Evolutionary conservation across 768 basidiomycete species (phyloP), one percentile per base, ranked within the genome.

Genomic region (Filobasidium floriforme): DNA sequence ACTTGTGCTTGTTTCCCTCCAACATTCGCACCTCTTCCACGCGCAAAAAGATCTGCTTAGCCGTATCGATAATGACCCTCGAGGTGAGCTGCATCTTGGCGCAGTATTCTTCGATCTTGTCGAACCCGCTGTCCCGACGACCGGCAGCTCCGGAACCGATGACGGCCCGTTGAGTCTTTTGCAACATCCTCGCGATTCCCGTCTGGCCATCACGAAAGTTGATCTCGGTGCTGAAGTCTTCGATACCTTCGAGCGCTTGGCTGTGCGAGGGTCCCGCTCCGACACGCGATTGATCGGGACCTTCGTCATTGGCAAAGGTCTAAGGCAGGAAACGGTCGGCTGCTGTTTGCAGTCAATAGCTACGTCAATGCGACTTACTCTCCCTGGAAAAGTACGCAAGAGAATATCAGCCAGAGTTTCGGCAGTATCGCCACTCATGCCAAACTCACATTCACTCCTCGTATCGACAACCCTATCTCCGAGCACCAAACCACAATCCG

Each of bases 241-340:
- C 93, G 73, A 91, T 88, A 44, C 92, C 92, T 78, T 97, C 92
- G 81, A 98, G 83, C 22, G 52, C 49, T 28, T 60, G 59, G 51
- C 93, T 81, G 37, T 93, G 91, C 79, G 97, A 92, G 22, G 88
- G 86, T 52, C 92, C 92, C 63, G 91, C 92, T 81, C 96, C 96
- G 72, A 99, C 96, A 88, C 96, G 96, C 71, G 96, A 98, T 69
- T 96, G 96, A 78, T 99, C 96, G 78, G 97, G 94, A 69, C 94
- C 93, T 82, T 99, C 96, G 73, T 97, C 94, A 77, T 98, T 96
- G 71, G 96, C 96, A 80, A 99, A 99, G 68, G 96, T 98, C 89
- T 97, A 81, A 71, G 66, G 29, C 5, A 26, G 32, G 32, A 37
- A 37, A 37, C 9, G 32, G 32, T 37, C 32, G 32, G 32, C 32